Percentiles rank a stretch among this genome's conserved stretches.
Conservation (phyloP, 345 rosid species). For the Sonneratia caseolaris region DNA sequence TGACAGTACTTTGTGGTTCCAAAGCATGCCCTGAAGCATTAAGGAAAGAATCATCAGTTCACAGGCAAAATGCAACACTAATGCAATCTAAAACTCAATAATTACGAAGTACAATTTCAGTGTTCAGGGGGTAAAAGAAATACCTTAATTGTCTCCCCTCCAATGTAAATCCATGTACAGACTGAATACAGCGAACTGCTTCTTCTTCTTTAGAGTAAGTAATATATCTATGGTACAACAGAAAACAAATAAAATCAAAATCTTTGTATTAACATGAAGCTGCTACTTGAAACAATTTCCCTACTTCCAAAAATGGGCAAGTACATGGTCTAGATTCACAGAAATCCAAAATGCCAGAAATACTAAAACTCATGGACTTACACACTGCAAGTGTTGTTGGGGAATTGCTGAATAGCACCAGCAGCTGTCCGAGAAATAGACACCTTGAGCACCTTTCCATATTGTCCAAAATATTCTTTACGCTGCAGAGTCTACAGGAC, state of each 20-base stretch:
- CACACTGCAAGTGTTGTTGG: constrained; percentile 95
- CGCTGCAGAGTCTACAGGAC: constrained; percentile 59
- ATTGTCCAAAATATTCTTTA: constrained; percentile 80
- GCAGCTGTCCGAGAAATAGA: constrained; percentile 82
- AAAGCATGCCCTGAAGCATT: constrained; percentile 68
- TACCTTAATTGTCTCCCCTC: constrained; percentile 72
- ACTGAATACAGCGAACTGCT: constrained; percentile 86
- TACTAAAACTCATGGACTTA: constrained; percentile 21
- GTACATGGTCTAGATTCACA: too few species aligned
- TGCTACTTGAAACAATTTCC: too few species aligned
- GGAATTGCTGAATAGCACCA: constrained; percentile 78
- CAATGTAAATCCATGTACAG: constrained; percentile 87
- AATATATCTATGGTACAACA: constrained; percentile 52
- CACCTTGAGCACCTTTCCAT: constrained; percentile 84
- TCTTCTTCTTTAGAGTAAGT: constrained; percentile 85
- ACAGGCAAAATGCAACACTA: background rate
- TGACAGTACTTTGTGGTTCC: constrained; percentile 95
- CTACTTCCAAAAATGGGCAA: too few species aligned
- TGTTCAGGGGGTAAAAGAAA: too few species aligned
- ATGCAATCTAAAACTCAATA: too few species aligned
- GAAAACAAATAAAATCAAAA: background rate
- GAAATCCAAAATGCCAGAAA: background rate
- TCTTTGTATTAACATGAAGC: background rate
- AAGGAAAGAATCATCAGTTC: background rate
- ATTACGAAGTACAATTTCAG: too few species aligned